phyloP scores from a whole-genome alignment of 2,329 filamentous ascomycete genomes.

The Pseudogymnoascus sp. region DNA sequence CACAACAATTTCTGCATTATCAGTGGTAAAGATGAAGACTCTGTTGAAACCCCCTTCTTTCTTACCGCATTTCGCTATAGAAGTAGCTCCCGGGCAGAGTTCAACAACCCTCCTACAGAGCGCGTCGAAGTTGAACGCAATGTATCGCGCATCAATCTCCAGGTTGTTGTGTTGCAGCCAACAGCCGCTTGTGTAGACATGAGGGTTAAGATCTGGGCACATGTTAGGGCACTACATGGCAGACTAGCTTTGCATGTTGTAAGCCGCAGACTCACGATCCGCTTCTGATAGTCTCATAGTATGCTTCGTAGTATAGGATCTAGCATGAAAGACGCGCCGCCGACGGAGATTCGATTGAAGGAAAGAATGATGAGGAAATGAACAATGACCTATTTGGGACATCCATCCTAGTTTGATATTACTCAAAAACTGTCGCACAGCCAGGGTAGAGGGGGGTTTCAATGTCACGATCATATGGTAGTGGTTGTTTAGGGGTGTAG shows the following conservation, averaged over 20 bases:
- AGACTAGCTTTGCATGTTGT: neutral
- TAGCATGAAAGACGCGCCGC: neutral
- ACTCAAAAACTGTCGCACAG: neutral
- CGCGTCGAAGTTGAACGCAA: slow-evolving; percentile 34
- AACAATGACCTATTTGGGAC: neutral
- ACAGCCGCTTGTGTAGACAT: slow-evolving; percentile 29
- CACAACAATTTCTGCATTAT: slow-evolving; percentile 29
- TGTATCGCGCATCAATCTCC: slow-evolving; percentile 29
- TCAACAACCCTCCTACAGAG: slow-evolving; percentile 31
- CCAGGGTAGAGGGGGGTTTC: neutral
- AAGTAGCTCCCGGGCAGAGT: slow-evolving; percentile 29
- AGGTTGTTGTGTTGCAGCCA: slow-evolving; percentile 32
- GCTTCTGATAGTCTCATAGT: neutral
- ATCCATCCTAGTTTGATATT: neutral
- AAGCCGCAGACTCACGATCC: neutral
- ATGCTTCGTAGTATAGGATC: neutral
- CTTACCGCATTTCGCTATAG: slow-evolving; percentile 32
- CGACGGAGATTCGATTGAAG: neutral
- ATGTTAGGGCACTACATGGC: neutral
- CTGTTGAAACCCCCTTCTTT: slow-evolving; percentile 37
- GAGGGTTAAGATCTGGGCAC: slow-evolving; percentile 20
- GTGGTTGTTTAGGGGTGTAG: neutral
- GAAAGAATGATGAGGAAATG: neutral
- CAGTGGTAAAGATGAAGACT: slow-evolving; percentile 34
- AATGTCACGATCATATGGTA: neutral